Evolutionary conservation across 106 monocot genomes (phyloP), one percentile per base, ranked within the genome.

Genomic region (Cymbidium sinense): DNA sequence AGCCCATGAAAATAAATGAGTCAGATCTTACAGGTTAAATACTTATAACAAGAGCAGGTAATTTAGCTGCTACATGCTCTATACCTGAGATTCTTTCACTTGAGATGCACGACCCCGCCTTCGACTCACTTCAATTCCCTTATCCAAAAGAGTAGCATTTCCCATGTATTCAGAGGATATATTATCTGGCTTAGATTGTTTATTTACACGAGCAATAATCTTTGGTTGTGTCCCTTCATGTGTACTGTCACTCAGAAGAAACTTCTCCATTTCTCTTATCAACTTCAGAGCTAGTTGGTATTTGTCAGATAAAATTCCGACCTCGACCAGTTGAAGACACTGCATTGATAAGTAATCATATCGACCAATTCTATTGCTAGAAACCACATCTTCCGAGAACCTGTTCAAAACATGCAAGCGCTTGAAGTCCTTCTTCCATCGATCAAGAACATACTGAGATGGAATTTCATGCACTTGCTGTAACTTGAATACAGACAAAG

Each of bases 401-500:
- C 87, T 75, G 36, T 58, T 78, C 21, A 73, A 25, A 73, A 83
- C 83, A 79, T 87, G 90, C 80, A 87, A 82, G 17, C 65, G 78
- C 78, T 87, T 90, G 34, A 85, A 90, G 72, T 90, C 90, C 69
- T 90, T 90, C 70, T 87, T 85, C 87, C 90, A 90, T 33, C 90
- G 67, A 73, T 87, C 87, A 58, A 90, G 85, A 64, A 90, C 69
- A 70, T 83, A 87, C 19, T 79, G 80, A 28, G 80, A 74, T 28
- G 90, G 90, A 78, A 90, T 87, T 44, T 90, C 87, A 70, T 81
- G 85, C 36, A 85, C 85, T 76, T 85, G 83, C 79, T 90, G 87
- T 33, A 81, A 76, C 76, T 87, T 90, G 34, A 90, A 85, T 5
- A 90, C 85, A 54, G 83, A 85, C 21, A 90, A 71, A 61, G 87